Conservation (phyloP, 108 stramenopile genomes). For the Skeletonema grethae region DNA sequence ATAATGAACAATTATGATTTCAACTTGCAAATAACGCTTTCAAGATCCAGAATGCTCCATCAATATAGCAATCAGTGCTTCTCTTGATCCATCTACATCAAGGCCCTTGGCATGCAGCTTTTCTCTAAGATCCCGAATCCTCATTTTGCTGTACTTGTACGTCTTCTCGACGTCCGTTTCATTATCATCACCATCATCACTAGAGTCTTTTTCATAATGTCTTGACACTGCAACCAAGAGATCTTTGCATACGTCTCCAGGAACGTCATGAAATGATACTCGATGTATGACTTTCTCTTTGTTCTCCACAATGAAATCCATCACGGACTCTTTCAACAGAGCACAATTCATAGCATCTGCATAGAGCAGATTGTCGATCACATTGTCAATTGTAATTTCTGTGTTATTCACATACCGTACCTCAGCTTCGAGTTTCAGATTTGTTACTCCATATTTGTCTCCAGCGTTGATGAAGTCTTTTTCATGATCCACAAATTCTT, state of each 20-base stretch:
- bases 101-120: no score
- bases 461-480: constrained; percentile 3
- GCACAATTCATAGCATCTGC: constrained; percentile 5
- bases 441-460: constrained; percentile 5
- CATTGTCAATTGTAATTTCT: constrained; percentile 3
- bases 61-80: no score
- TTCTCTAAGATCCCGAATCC: no score
- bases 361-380: neutral
- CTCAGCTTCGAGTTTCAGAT: constrained; percentile 7
- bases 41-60: no score
- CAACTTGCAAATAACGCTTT: no score
- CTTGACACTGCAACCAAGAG: constrained; percentile 1
- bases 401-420: neutral
- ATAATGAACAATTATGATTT: no score
- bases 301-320: constrained; percentile 21
- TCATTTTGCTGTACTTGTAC: no score
- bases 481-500: neutral
- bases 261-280: neutral
- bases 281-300: neutral
- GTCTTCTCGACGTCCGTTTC: no score
- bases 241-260: neutral
- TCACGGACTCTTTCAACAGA: constrained; percentile 12
- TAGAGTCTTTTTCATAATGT: neutral
- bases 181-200: no score
- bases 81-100: no score